phyloP scores from a whole-genome alignment of 2,329 filamentous ascomycete genomes.

The Penicillium sp. region DNA sequence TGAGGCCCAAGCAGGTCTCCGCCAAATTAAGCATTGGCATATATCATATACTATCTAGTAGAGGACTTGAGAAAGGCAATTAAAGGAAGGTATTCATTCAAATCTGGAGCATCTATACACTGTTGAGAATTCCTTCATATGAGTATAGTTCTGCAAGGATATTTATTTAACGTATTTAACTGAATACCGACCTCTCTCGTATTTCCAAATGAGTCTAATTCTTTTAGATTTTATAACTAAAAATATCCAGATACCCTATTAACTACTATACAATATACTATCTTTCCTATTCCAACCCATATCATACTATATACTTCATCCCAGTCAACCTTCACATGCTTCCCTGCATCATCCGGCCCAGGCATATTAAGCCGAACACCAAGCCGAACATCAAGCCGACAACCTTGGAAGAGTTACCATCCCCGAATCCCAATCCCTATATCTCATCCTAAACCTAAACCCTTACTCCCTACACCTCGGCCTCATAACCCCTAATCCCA shows the following conservation, averaged over 20 bases:
- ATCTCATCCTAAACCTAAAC: not conserved
- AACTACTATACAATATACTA: not conserved
- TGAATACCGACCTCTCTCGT: not conserved
- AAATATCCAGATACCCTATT: not conserved
- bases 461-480: not conserved
- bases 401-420: not conserved
- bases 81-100: not conserved
- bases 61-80: not conserved
- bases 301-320: not conserved
- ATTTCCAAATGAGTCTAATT: not conserved
- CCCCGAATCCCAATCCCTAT: not conserved
- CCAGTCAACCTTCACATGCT: conserved; percentile 3
- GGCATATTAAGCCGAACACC: conserved; percentile 1
- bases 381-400: not conserved
- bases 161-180: not conserved
- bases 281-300: too few species aligned
- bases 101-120: not conserved
- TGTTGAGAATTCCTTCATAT: not conserved
- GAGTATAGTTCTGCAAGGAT: not conserved
- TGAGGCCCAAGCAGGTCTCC: conserved; percentile 3
- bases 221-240: not conserved
- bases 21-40: conserved; percentile 3
- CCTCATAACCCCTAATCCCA: not conserved
- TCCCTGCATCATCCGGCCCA: not conserved
- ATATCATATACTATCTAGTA: not conserved